Percentiles rank a stretch among this genome's conserved stretches.
These are phyloP conservation scores for Golubevia pallescens DNA, from an alignment of 1,284 basidiomycete genomes.

Conservation along the genomic window DNA sequence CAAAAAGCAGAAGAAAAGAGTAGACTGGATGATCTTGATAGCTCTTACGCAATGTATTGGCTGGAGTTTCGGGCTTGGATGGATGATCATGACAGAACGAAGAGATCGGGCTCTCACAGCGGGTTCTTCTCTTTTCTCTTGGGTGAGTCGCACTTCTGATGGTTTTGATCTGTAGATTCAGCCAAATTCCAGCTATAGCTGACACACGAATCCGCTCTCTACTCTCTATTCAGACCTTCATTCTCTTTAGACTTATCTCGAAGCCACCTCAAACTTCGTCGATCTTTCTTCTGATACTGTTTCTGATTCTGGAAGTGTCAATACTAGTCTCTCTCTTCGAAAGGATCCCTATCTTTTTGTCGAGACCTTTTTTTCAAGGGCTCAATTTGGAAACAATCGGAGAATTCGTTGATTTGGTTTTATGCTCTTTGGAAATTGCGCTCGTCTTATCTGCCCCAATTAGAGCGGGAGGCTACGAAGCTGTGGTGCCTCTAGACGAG, in stretches of 20 bases:
- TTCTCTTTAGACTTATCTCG: background rate
- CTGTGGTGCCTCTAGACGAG: constrained; percentile 25
- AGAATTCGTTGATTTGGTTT: constrained; percentile 9
- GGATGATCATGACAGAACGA: background rate
- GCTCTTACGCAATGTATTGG: background rate
- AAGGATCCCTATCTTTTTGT: background rate
- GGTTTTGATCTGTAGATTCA: too few relatives aligned
- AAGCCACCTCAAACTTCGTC: constrained; percentile 10
- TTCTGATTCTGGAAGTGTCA: constrained; percentile 3
- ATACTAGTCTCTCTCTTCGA: constrained; percentile 8
- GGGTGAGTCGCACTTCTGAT: background rate
- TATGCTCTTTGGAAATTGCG: constrained; percentile 14
- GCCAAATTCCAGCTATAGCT: too few relatives aligned
- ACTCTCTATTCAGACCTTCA: background rate
- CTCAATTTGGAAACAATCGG: background rate
- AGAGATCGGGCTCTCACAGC: background rate
- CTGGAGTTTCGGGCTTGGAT: background rate
- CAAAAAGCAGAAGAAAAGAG: background rate
- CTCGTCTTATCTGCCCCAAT: constrained; percentile 32
- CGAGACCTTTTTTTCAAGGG: background rate
- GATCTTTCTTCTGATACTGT: background rate
- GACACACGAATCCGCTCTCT: too few relatives aligned
- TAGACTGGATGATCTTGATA: background rate
- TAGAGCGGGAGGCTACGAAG: constrained; percentile 31
- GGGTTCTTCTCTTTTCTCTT: background rate